Conservation (phyloP, 306 rosid species). For the Biancaea sappan region DNA sequence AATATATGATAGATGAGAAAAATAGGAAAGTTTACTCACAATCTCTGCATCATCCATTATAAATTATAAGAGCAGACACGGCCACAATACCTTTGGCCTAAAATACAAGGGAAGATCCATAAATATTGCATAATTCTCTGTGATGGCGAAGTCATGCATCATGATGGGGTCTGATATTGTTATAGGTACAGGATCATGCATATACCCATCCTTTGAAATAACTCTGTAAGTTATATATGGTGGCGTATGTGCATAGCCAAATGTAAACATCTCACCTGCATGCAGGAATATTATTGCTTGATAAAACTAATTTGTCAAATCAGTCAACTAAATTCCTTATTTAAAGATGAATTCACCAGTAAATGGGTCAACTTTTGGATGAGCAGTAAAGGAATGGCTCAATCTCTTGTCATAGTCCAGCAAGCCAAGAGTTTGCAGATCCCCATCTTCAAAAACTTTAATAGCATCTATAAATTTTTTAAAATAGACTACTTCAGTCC, state of each 20-base stretch:
- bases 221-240: slow-evolving; percentile 95
- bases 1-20: background rate
- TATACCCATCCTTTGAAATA: slow-evolving; percentile 81
- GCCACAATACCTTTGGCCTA: slow-evolving; percentile 76
- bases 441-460: slow-evolving; percentile 96
- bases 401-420: slow-evolving; percentile 95
- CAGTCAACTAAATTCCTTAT: slow-evolving; percentile 25
- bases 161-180: slow-evolving; percentile 83
- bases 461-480: slow-evolving; percentile 68
- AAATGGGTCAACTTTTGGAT: slow-evolving; percentile 95
- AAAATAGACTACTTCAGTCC: slow-evolving; percentile 32
- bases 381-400: slow-evolving; percentile 90
- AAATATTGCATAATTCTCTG: slow-evolving; percentile 83
- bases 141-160: slow-evolving; percentile 97
- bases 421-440: slow-evolving; percentile 88
- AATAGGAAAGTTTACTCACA: background rate
- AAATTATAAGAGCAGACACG: slow-evolving; percentile 14
- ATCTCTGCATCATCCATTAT: background rate
- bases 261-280: slow-evolving; percentile 98
- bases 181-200: slow-evolving; percentile 95
- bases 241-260: slow-evolving; percentile 82
- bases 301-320: slow-evolving; percentile 21
- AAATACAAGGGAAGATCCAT: slow-evolving; percentile 91
- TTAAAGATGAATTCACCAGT: slow-evolving; percentile 60
- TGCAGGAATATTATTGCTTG: slow-evolving; percentile 33